Conservation (phyloP, 2,329 filamentous ascomycete species). For the Alternaria ethzedia region DNA sequence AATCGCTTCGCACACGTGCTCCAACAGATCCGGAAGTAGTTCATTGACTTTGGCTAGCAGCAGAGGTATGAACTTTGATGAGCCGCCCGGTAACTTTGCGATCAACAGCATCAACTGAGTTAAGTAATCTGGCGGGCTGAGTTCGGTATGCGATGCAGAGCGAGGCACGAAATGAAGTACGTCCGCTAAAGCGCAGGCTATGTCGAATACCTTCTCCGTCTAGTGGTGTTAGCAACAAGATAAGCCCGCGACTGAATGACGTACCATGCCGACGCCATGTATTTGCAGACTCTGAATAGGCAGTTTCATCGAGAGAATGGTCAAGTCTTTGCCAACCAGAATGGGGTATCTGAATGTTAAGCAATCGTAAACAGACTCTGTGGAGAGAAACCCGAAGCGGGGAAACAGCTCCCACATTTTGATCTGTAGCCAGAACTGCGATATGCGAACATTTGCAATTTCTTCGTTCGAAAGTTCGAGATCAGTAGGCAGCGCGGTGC, state of each 20-base stretch:
- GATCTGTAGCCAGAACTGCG: conserved; percentile 70
- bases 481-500: conserved; percentile 60
- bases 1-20: conserved; percentile 19
- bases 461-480: conserved; percentile 61
- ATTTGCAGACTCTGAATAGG: conserved; percentile 30
- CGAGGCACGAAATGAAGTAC: conserved; percentile 33
- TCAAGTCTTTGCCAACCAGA: conserved; percentile 67
- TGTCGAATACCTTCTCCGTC: conserved; percentile 41
- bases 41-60: conserved; percentile 37
- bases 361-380: conserved; percentile 56
- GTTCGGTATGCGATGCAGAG: conserved; percentile 18
- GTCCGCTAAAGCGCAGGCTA: conserved; percentile 38
- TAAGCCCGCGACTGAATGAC: background rate
- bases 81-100: conserved; percentile 30
- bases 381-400: conserved; percentile 60
- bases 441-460: conserved; percentile 62
- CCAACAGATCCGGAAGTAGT: conserved; percentile 27
- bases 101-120: conserved; percentile 24
- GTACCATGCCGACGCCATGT: conserved; percentile 40
- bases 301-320: conserved; percentile 47
- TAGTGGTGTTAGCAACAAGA: conserved; percentile 9
- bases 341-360: conserved; percentile 70
- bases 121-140: conserved; percentile 27
- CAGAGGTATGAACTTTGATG: conserved; percentile 33
- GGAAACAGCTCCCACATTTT: conserved; percentile 68